Conservation (phyloP, 306 rosid species). For the Acacia crassicarpa region DNA sequence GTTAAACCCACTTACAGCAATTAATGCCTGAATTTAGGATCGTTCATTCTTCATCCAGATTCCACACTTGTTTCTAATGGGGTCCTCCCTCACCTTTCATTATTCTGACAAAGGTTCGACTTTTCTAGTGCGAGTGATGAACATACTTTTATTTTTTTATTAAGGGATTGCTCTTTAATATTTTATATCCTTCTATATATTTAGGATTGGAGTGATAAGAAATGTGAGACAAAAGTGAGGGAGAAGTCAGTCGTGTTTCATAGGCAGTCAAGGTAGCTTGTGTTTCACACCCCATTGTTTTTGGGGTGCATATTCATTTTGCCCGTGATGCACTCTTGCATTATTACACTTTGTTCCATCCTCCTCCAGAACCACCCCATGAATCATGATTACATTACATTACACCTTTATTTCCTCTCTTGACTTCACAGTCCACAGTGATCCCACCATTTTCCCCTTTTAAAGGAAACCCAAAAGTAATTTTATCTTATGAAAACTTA, state of each 20-base stretch:
- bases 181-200: neutral
- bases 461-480: neutral
- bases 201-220: neutral
- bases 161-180: neutral
- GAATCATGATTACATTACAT: neutral
- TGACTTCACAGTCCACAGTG: neutral
- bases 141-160: neutral
- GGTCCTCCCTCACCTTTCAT: neutral
- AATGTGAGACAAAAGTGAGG: neutral
- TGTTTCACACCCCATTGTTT: slow-evolving; percentile 18
- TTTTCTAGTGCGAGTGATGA: neutral
- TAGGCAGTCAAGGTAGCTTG: slow-evolving; percentile 23
- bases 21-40: neutral
- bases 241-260: neutral
- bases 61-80: neutral
- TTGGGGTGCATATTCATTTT: slow-evolving; percentile 10
- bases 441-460: neutral
- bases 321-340: slow-evolving; percentile 16
- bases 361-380: neutral
- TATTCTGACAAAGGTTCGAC: neutral
- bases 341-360: neutral
- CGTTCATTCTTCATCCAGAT: neutral
- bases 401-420: neutral
- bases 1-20: neutral
- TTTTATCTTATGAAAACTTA: no score